phyloP scores from a whole-genome alignment of 352 stramenopile genomes.

The Blastocystis sp. region DNA sequence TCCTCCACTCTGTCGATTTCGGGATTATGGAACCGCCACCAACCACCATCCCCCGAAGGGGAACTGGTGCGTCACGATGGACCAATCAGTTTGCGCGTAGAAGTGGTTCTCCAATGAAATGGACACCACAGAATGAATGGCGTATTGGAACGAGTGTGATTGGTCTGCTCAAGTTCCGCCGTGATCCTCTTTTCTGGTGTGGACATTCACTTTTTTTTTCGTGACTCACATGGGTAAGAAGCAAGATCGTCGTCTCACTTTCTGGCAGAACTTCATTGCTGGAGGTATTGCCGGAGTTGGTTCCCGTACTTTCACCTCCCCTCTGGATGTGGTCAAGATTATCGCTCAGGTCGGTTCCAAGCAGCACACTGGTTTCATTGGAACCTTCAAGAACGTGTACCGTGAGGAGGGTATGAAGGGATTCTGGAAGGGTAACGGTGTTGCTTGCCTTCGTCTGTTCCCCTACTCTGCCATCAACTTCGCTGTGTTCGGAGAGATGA shows the following conservation, averaged over 20 bases:
- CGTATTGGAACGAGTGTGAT: no score
- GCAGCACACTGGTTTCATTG: conserved; percentile 47
- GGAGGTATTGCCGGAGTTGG: conserved; percentile 42
- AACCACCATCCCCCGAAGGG: no score
- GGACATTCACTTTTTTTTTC: background rate
- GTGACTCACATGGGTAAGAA: conserved; percentile 29
- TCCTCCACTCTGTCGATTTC: no score
- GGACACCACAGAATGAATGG: no score
- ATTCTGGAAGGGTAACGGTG: conserved; percentile 37
- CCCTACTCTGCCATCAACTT: conserved; percentile 38
- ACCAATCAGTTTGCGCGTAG: no score
- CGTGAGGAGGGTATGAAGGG: conserved; percentile 14
- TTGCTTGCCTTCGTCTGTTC: conserved; percentile 37
- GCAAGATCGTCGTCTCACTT: conserved; percentile 50
- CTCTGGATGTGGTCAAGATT: conserved; percentile 50
- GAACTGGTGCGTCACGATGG: no score
- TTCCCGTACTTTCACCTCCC: conserved; percentile 41
- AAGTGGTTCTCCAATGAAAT: no score
- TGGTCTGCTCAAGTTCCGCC: background rate
- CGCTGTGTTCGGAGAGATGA: background rate
- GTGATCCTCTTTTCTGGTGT: background rate
- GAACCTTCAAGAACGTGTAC: conserved; percentile 41
- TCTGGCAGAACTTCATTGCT: conserved; percentile 51
- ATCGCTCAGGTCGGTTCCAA: conserved; percentile 21
- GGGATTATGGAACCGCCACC: no score